Base-by-base conservation (phyloP, 371 early-diverging fungal species). In the Rhizopus arrhizus region DNA sequence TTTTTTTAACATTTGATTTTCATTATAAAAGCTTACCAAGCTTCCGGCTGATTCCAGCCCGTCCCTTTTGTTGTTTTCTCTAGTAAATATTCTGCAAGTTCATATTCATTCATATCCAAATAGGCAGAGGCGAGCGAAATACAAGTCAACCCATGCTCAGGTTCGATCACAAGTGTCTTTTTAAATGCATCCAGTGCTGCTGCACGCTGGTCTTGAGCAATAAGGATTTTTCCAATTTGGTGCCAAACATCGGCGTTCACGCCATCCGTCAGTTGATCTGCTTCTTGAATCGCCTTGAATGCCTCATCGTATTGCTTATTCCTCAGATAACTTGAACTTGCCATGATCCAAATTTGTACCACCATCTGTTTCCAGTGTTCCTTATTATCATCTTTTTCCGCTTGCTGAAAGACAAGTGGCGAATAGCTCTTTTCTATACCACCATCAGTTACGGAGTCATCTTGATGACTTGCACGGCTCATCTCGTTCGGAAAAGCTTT, bases 31-130 rank as follows among this genome's bases (percentile, higher is more conserved):
- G 4, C 28, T 53, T 68, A 68, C 77, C 77, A 76, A 35, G 73
- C 73, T 45, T 73, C 66, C 11, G 64, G 43, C 53, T 68, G 62
- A 46, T 76, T 65, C 77, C 77, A 76, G 0, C 77, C 77, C 8
- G 53, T 40, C 9, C 71, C 68, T 31, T 58, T 61, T n/a, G 73
- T 73, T 9, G 58, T 61, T 31, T 63, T 66, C 28, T 73, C 69
- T 51, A 76, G 42, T 15, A 73, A 36, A 3, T 61, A 61, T 35
- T 76, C 73, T 4, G 73, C 77, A 12, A 76, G 51, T n/a, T 73
- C 73, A 58, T 59, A 58, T 38, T 76, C 54, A 5, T 51, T 46
- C 13, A 58, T 34, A 29, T 46, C 45, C 5, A 69, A 56, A 46
- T 66, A 73, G 3, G 67, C 52, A 6, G 61, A 62, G 2, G 73